phyloP scores from a whole-genome alignment of 176 grass and related monocot species.

The Aegilops umbellulata region DNA sequence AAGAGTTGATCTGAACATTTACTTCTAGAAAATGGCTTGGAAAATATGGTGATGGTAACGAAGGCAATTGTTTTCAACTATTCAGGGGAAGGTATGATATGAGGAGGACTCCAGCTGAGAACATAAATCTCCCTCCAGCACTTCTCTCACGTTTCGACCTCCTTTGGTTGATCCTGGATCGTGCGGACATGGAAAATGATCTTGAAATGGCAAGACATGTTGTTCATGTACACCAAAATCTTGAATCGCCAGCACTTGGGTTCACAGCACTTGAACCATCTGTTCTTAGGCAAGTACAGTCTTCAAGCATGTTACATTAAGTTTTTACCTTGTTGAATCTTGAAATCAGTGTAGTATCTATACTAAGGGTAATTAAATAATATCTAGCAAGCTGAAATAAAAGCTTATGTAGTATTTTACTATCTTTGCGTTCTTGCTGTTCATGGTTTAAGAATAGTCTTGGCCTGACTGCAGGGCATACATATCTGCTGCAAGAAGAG shows the following conservation, averaged over 20 bases:
- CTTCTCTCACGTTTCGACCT: slow-evolving; percentile 96
- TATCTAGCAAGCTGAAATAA: not conserved
- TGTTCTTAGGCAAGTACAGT: slow-evolving; percentile 72
- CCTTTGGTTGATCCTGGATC: slow-evolving; percentile 97
- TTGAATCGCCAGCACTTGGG: slow-evolving; percentile 90
- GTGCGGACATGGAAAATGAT: slow-evolving; percentile 97
- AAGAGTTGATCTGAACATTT: slow-evolving; percentile 35
- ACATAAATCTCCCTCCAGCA: slow-evolving; percentile 98
- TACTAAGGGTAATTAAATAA: not conserved
- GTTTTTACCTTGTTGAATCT: not conserved
- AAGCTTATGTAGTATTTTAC: not conserved
- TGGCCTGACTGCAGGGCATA: slow-evolving; percentile 68
- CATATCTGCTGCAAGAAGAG: slow-evolving; percentile 91
- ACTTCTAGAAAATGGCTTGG: not conserved
- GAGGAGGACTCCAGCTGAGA: slow-evolving; percentile 98
- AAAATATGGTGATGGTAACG: slow-evolving; percentile 17
- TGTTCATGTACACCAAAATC: slow-evolving; percentile 94
- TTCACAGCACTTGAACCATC: slow-evolving; percentile 93
- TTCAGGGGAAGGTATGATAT: slow-evolving; percentile 98
- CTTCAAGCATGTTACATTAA: not conserved
- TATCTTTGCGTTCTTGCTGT: not conserved
- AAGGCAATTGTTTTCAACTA: slow-evolving; percentile 4
- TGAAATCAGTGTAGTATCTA: not conserved
- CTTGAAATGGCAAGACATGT: slow-evolving; percentile 98
- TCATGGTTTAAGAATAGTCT: slow-evolving; percentile 28